Conservation (phyloP, 371 early-diverging fungal species). For the Zychaea mexicana region DNA sequence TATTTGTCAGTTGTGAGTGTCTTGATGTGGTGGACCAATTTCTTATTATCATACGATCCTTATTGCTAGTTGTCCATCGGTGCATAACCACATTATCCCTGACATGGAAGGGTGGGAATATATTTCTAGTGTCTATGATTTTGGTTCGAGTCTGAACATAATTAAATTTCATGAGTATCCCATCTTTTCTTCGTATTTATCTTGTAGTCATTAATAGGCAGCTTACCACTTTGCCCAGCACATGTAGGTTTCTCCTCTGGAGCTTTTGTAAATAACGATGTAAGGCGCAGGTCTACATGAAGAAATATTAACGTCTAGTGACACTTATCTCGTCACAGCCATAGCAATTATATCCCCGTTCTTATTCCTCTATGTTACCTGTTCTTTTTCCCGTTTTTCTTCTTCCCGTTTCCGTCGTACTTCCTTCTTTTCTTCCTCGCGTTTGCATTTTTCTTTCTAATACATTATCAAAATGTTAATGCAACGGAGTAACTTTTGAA, state of each 20-base stretch:
- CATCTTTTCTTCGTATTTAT: too few species aligned
- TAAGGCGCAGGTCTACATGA: slow-evolving; percentile 38
- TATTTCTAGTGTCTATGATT: slow-evolving; percentile 16
- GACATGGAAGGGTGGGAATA: slow-evolving; percentile 73
- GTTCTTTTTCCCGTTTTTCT: slow-evolving; percentile 39
- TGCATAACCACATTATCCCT: slow-evolving; percentile 56
- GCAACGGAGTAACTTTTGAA: not conserved
- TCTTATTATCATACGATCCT: not conserved
- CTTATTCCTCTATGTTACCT: too few species aligned
- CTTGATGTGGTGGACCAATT: slow-evolving; percentile 2
- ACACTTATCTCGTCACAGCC: too few species aligned
- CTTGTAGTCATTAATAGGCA: too few species aligned
- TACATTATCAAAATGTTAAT: too few species aligned
- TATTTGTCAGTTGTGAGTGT: not conserved
- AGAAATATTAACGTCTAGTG: too few species aligned
- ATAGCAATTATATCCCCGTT: too few species aligned
- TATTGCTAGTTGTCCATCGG: slow-evolving; percentile 18
- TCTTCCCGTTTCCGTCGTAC: slow-evolving; percentile 16
- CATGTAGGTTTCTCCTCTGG: slow-evolving; percentile 16
- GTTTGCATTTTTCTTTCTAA: slow-evolving; percentile 16
- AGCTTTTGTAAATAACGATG: slow-evolving; percentile 42
- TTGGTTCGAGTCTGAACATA: not conserved
- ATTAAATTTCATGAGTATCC: too few species aligned
- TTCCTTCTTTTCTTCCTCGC: too few species aligned
- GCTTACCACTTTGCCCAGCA: slow-evolving; percentile 3